Evolutionary conservation across 306 rosid species (phyloP).

Genomic region (Pyrus communis): DNA sequence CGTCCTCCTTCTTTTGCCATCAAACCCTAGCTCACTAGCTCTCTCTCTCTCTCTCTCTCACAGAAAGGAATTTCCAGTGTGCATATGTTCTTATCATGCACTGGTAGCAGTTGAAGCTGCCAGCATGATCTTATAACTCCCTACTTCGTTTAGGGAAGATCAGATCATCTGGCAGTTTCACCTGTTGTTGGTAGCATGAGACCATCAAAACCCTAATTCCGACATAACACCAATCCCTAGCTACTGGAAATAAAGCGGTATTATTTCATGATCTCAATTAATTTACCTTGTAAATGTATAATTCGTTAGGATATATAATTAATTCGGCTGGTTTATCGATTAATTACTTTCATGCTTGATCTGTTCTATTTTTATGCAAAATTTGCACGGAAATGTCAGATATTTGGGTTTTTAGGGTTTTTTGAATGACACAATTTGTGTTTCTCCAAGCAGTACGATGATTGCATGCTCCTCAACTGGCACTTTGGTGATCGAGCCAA

Average conservation of each 20-base stretch:
- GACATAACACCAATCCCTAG: neutral
- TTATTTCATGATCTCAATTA: neutral
- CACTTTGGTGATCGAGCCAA: slow-evolving; percentile 39
- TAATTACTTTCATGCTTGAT: neutral
- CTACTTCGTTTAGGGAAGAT: slow-evolving; percentile 54
- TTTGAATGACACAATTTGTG: slow-evolving; percentile 29
- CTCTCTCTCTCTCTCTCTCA: neutral
- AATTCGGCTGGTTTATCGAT: neutral
- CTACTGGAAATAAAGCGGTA: neutral
- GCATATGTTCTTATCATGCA: slow-evolving; percentile 27
- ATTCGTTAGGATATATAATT: neutral
- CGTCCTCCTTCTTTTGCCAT: slow-evolving; percentile 35
- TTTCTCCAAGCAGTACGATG: slow-evolving; percentile 31
- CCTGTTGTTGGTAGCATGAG: slow-evolving; percentile 63
- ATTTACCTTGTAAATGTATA: neutral
- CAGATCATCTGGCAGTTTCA: slow-evolving; percentile 99
- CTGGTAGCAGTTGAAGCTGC: slow-evolving; percentile 94
- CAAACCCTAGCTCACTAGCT: slow-evolving; percentile 50
- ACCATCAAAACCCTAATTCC: slow-evolving; percentile 23
- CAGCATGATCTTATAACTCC: slow-evolving; percentile 98
- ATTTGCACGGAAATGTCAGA: neutral
- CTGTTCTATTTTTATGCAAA: neutral
- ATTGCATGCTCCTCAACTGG: slow-evolving; percentile 18
- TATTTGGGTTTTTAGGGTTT: slow-evolving; percentile 38
- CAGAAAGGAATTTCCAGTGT: neutral